phyloP scores from a whole-genome alignment of 2,329 filamentous ascomycete species.

The Xylaria sp. region DNA sequence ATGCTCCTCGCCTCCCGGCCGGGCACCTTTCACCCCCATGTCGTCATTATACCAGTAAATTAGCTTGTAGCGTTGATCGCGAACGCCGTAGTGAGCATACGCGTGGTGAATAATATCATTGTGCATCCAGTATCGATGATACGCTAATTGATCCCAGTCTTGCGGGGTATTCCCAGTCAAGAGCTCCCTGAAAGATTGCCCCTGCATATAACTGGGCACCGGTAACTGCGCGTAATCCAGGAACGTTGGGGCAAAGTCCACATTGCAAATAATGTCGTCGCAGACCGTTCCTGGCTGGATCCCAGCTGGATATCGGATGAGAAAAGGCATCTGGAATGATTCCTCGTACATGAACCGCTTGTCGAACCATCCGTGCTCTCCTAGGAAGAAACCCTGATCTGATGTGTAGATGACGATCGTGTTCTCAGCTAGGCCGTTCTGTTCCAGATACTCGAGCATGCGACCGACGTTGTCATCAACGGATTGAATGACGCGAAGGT shows the following conservation, averaged over 20 bases:
- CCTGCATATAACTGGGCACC: conserved; percentile 64
- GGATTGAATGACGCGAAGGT: conserved; percentile 63
- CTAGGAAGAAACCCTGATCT: conserved; percentile 67
- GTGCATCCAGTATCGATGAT: conserved; percentile 69
- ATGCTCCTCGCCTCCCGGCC: conserved; percentile 53
- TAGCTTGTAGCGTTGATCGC: conserved; percentile 64
- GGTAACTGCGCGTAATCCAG: conserved; percentile 58
- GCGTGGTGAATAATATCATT: conserved; percentile 61
- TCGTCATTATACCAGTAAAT: conserved; percentile 67
- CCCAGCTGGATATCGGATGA: conserved; percentile 58
- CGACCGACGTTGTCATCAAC: conserved; percentile 65
- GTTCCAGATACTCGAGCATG: conserved; percentile 60
- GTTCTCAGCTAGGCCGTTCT: conserved; percentile 55
- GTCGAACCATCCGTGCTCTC: conserved; percentile 68
- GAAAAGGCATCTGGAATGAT: conserved; percentile 66
- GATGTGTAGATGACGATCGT: conserved; percentile 66
- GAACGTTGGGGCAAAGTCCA: conserved; percentile 65
- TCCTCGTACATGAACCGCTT: conserved; percentile 70
- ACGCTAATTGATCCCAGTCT: conserved; percentile 62
- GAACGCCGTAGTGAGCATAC: conserved; percentile 63
- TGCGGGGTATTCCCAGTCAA: conserved; percentile 53
- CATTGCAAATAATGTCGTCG: conserved; percentile 63
- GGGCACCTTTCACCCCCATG: conserved; percentile 47
- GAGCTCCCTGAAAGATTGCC: conserved; percentile 53
- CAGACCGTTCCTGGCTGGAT: conserved; percentile 55